Evolutionary conservation across 768 basidiomycete genomes (phyloP).

Genomic region (Kwoniella dendrophila): DNA sequence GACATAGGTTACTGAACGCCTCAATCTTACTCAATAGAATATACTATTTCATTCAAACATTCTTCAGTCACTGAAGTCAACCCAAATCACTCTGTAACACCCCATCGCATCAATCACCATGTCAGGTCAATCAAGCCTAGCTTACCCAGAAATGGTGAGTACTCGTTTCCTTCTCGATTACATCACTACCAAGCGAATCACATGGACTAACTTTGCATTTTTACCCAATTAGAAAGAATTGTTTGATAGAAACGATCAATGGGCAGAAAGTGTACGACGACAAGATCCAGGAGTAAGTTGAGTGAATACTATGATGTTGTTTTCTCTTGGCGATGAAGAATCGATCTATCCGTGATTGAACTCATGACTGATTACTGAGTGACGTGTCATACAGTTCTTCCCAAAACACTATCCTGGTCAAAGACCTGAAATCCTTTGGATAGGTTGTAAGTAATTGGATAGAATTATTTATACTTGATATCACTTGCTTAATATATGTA

Average conservation of each 20-base stretch:
- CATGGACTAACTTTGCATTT: not conserved
- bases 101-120: no score
- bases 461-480: no score
- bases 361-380: no score
- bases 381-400: slow-evolving; percentile 35
- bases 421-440: slow-evolving; percentile 50
- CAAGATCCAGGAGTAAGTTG: slow-evolving; percentile 42
- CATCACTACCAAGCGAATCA: not conserved
- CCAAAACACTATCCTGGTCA: slow-evolving; percentile 45
- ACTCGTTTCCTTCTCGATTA: not conserved
- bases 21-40: no score
- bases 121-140: slow-evolving; percentile 20
- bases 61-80: no score
- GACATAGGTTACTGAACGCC: no score
- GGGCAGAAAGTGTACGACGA: slow-evolving; percentile 30
- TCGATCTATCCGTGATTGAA: no score
- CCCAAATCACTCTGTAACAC: no score
- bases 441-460: slow-evolving; percentile 38
- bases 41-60: no score
- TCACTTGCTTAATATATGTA: not conserved
- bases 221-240: slow-evolving; percentile 25
- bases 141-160: slow-evolving; percentile 38
- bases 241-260: slow-evolving; percentile 37
- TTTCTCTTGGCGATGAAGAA: not conserved
- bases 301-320: not conserved